These are phyloP conservation scores for Sistotremastrum niveocremeum DNA, from an alignment of 768 basidiomycete genomes.

Conservation along the genomic window DNA sequence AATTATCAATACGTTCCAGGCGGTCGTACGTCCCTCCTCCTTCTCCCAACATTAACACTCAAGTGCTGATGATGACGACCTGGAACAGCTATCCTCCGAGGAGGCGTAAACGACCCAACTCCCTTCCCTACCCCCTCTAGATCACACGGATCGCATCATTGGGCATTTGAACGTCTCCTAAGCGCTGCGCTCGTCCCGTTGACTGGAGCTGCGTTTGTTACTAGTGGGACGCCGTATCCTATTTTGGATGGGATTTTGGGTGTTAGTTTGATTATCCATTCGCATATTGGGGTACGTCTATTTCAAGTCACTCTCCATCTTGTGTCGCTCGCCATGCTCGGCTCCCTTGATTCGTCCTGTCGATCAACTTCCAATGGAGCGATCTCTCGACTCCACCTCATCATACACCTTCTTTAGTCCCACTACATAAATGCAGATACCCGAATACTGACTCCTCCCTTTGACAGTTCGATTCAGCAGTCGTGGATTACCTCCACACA, in stretches of 20 bases:
- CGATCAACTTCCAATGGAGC: neutral
- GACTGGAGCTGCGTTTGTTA: constrained; percentile 75
- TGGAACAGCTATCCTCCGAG: constrained; percentile 62
- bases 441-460: neutral
- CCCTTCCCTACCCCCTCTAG: constrained; percentile 73
- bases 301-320: neutral
- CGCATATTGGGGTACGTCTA: constrained; percentile 77
- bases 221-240: constrained; percentile 63
- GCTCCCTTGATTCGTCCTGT: neutral
- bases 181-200: constrained; percentile 81
- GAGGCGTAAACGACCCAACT: constrained; percentile 92
- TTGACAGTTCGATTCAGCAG: constrained; percentile 54
- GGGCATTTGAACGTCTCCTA: constrained; percentile 87
- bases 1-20: too few species aligned
- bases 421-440: neutral
- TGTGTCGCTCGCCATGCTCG: constrained; percentile 4
- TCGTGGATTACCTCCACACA: constrained; percentile 85
- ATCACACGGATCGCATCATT: constrained; percentile 80
- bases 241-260: constrained; percentile 84
- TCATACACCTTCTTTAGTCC: neutral
- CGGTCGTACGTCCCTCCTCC: too few species aligned
- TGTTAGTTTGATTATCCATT: constrained; percentile 81
- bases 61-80: too few species aligned
- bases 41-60: too few species aligned
- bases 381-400: neutral